Percentiles rank a stretch among this genome's conserved stretches.
These are phyloP conservation scores for Epichloe sibirici DNA, from an alignment of 2,329 filamentous ascomycete genomes.

Conservation along the genomic window DNA sequence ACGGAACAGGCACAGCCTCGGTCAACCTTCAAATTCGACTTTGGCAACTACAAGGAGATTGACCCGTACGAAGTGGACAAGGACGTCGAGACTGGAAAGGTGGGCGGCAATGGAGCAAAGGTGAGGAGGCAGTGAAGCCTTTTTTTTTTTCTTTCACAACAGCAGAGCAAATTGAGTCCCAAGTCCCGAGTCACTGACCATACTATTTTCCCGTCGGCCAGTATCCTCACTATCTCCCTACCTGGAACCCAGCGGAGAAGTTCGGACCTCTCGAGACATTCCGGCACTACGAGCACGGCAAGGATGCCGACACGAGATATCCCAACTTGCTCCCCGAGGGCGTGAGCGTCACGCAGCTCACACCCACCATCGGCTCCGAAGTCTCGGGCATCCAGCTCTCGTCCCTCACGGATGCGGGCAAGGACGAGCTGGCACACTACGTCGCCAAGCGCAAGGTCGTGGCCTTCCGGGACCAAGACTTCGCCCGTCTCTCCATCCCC, in stretches of 20 bases:
- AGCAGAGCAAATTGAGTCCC: not conserved
- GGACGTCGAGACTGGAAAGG: slow-evolving; percentile 18
- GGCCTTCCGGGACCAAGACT: slow-evolving; percentile 65
- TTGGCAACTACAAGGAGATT: slow-evolving; percentile 21
- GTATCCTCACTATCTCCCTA: slow-evolving; percentile 63
- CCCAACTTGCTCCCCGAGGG: slow-evolving; percentile 50
- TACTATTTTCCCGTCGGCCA: slow-evolving; percentile 13
- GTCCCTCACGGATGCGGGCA: slow-evolving; percentile 52
- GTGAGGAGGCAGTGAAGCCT: slow-evolving; percentile 6
- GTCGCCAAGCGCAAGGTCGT: slow-evolving; percentile 70
- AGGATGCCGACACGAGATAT: slow-evolving; percentile 58
- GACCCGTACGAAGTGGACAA: slow-evolving; percentile 14
- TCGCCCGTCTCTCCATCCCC: slow-evolving; percentile 55
- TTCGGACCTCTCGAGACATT: slow-evolving; percentile 58
- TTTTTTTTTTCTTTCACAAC: not conserved
- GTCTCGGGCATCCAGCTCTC: slow-evolving; percentile 60
- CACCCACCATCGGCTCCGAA: slow-evolving; percentile 63
- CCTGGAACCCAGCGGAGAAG: slow-evolving; percentile 52
- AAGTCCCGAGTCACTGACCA: not conserved
- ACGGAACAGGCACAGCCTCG: slow-evolving; percentile 6
- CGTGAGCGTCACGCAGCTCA: slow-evolving; percentile 47
- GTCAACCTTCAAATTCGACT: slow-evolving; percentile 12
- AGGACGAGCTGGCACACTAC: slow-evolving; percentile 64
- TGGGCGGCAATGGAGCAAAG: slow-evolving; percentile 16
- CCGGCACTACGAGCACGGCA: slow-evolving; percentile 62